Percentiles rank a stretch among this genome's conserved stretches.
phyloP scores from a whole-genome alignment of 768 basidiomycete species.

The Lactifluus pinguis region DNA sequence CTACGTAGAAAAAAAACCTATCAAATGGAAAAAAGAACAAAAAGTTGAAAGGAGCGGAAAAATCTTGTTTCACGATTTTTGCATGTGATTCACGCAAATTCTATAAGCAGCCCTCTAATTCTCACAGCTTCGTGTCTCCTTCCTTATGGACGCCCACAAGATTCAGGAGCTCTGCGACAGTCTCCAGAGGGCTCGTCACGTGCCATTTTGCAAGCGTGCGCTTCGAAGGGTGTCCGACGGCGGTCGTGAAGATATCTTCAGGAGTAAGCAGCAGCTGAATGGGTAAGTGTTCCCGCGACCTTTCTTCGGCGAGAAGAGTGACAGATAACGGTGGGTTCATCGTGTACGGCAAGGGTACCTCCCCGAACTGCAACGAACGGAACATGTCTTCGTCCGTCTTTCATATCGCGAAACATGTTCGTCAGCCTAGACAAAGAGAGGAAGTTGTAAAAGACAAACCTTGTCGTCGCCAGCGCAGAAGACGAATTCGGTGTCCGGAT shows the following conservation, averaged over 20 bases:
- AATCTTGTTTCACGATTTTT: neutral
- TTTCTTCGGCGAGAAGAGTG: slow-evolving; percentile 29
- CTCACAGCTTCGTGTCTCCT: slow-evolving; percentile 1
- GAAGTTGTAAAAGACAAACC: slow-evolving; percentile 30
- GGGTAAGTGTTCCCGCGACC: slow-evolving; percentile 28
- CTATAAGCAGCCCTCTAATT: neutral
- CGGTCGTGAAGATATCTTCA: slow-evolving; percentile 80
- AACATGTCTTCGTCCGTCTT: slow-evolving; percentile 99
- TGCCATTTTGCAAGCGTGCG: slow-evolving; percentile 90
- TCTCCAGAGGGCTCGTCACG: slow-evolving; percentile 79
- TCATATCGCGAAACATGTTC: neutral
- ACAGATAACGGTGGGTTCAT: slow-evolving; percentile 51
- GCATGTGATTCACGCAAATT: neutral
- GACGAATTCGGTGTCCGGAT: slow-evolving; percentile 91
- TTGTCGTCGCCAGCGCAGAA: slow-evolving; percentile 99
- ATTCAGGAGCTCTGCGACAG: slow-evolving; percentile 69
- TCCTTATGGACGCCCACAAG: slow-evolving; percentile 34
- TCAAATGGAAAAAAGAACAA: neutral
- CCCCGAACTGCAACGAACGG: slow-evolving; percentile 66
- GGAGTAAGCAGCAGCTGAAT: slow-evolving; percentile 56
- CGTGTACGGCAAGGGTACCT: slow-evolving; percentile 17
- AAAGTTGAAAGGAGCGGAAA: neutral
- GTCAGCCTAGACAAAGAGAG: no score
- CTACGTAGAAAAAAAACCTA: neutral
- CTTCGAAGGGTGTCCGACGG: slow-evolving; percentile 86